Percentiles rank a stretch among this genome's conserved stretches.
phyloP scores from a whole-genome alignment of 441 rosid species.

The Arabidopsis lyrata region DNA sequence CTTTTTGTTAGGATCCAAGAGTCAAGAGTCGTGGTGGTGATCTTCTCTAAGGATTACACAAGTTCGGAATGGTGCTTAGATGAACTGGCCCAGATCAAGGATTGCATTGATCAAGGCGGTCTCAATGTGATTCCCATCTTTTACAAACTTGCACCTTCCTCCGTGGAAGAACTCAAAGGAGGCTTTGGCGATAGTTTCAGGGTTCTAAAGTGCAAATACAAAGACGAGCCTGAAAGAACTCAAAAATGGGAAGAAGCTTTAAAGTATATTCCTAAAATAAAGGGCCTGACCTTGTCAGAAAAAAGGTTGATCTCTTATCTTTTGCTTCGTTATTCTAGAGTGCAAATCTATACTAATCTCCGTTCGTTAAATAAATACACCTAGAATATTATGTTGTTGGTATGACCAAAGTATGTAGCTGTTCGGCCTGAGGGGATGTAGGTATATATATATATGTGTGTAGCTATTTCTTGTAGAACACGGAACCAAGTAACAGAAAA shows the following conservation, averaged over 20 bases:
- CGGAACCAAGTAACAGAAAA: background rate
- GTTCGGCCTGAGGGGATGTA: background rate
- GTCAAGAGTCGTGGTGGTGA: slow-evolving; percentile 2
- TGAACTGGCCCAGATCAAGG: slow-evolving; percentile 6
- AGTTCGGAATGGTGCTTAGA: slow-evolving; percentile 13
- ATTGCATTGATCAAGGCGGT: background rate
- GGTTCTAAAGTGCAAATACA: background rate
- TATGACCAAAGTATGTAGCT: background rate
- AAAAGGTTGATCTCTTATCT: background rate
- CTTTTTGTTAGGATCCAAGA: slow-evolving; percentile 6
- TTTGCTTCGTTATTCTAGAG: background rate
- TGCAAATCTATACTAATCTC: background rate
- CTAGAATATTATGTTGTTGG: slow-evolving; percentile 1
- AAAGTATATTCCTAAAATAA: background rate
- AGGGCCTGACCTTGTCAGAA: background rate
- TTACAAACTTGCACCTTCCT: background rate
- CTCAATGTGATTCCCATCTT: slow-evolving; percentile 8
- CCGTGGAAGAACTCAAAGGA: background rate
- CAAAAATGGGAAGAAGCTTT: background rate
- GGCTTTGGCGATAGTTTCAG: slow-evolving; percentile 5
- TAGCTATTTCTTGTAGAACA: background rate
- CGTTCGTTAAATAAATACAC: background rate
- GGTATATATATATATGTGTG: no score
- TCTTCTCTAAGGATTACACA: slow-evolving; percentile 17
- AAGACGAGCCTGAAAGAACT: background rate